phyloP scores from a whole-genome alignment of 2,329 filamentous ascomycete species.

The Penicillium verrucosum region DNA sequence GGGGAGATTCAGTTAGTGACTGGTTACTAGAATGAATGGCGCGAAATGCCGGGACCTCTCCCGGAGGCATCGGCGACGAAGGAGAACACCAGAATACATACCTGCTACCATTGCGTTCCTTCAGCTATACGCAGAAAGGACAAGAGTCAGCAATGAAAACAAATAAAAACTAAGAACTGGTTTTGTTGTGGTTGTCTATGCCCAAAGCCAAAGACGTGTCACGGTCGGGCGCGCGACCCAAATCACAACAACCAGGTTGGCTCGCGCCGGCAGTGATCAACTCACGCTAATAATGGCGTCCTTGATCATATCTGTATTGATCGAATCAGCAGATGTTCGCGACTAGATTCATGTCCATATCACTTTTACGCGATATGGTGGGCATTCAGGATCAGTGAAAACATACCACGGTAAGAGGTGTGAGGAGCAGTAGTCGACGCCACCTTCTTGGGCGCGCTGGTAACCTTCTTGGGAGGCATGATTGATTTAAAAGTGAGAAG shows the following conservation, averaged over 20 bases:
- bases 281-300: conserved; percentile 68
- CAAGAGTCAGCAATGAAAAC: conserved; percentile 47
- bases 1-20: conserved; percentile 31
- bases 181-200: conserved; percentile 26
- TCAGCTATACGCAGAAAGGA: conserved; percentile 53
- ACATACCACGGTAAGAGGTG: conserved; percentile 65
- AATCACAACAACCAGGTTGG: conserved; percentile 36
- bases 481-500: conserved; percentile 10
- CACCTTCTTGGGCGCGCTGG: conserved; percentile 58
- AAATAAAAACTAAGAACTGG: conserved; percentile 21
- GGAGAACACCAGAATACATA: conserved; percentile 45
- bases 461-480: conserved; percentile 66
- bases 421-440: conserved; percentile 52
- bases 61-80: conserved; percentile 19
- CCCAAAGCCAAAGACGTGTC: conserved; percentile 31
- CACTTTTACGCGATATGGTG: conserved; percentile 45
- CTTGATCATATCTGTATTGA: conserved; percentile 65
- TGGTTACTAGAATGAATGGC: conserved; percentile 23
- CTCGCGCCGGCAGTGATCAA: conserved; percentile 51
- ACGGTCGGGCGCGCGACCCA: conserved; percentile 40
- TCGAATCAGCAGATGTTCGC: conserved; percentile 54
- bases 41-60: conserved; percentile 20
- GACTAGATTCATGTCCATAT: conserved; percentile 45
- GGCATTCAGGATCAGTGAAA: conserved; percentile 43
- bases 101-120: conserved; percentile 69